These are phyloP conservation scores for Geotrichum histeridarum DNA, from an alignment of 1,139 yeast genomes.

Conservation along the genomic window DNA sequence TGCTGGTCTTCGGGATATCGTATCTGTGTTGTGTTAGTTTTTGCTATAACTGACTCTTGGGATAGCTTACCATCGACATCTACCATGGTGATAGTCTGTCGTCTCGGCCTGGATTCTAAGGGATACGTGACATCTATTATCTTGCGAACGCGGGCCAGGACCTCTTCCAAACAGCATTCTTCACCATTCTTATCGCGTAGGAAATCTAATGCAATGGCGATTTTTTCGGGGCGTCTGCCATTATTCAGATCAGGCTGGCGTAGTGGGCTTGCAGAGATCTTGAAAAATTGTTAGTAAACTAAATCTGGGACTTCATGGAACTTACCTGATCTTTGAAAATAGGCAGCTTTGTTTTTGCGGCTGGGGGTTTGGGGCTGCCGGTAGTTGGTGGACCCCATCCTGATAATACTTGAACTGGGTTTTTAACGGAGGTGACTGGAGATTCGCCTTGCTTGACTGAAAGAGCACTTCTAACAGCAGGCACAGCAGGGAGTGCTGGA, in stretches of 20 bases:
- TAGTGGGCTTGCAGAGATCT: conserved; percentile 1
- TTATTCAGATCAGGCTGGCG: conserved; percentile 19
- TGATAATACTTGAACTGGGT: too few relatives aligned
- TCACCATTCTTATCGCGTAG: conserved; percentile 45
- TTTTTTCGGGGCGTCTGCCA: conserved; percentile 54
- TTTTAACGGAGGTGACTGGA: neutral
- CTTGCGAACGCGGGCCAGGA: conserved; percentile 47
- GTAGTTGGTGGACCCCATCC: neutral
- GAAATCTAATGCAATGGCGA: conserved; percentile 48
- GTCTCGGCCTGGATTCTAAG: conserved; percentile 20
- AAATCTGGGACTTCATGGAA: neutral
- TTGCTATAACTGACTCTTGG: conserved; percentile 21
- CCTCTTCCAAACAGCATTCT: conserved; percentile 57
- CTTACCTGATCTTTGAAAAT: conserved; percentile 42
- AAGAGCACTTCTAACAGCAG: conserved; percentile 22
- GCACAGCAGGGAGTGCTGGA: conserved; percentile 25
- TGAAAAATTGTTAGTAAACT: neutral
- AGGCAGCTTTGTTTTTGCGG: conserved; percentile 32
- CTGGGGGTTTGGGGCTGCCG: conserved; percentile 22
- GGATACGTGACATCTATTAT: conserved; percentile 6
- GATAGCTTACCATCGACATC: conserved; percentile 18
- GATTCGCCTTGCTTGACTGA: conserved; percentile 14
- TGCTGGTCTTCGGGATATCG: conserved; percentile 24
- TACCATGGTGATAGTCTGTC: conserved; percentile 23
- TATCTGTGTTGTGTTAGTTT: conserved; percentile 11